Evolutionary conservation across 2,329 filamentous ascomycete species (phyloP).

Genomic region (Keithomyces neogunnii): DNA sequence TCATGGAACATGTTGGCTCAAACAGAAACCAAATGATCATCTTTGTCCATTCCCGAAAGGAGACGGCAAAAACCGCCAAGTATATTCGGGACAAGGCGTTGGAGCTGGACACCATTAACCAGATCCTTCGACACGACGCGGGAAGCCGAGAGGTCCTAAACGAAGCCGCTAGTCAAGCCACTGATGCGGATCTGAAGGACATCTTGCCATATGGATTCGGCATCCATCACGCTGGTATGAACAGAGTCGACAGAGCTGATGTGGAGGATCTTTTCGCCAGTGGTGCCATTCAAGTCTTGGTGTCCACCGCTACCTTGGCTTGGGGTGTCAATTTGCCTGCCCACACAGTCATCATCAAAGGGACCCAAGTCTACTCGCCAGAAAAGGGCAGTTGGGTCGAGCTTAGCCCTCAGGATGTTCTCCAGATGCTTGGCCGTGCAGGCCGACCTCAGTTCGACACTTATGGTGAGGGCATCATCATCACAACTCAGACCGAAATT

Average conservation of each 20-base stretch:
- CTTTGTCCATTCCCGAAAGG: slow-evolving; percentile 96
- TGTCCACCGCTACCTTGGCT: slow-evolving; percentile 94
- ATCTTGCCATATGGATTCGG: slow-evolving; percentile 93
- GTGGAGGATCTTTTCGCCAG: slow-evolving; percentile 92
- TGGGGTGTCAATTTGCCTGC: slow-evolving; percentile 99
- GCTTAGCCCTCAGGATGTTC: slow-evolving; percentile 89
- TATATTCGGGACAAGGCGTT: slow-evolving; percentile 95
- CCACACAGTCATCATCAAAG: slow-evolving; percentile 98
- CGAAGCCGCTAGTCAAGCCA: slow-evolving; percentile 73
- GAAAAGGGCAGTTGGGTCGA: slow-evolving; percentile 99
- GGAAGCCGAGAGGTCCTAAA: slow-evolving; percentile 82
- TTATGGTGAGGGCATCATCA: slow-evolving; percentile 97
- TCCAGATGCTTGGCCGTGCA: slow-evolving; percentile 97
- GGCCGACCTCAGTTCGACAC: slow-evolving; percentile 95
- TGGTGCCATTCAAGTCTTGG: slow-evolving; percentile 86
- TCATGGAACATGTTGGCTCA: slow-evolving; percentile 88
- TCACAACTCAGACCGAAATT: slow-evolving; percentile 89
- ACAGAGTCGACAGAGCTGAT: slow-evolving; percentile 83
- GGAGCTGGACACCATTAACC: slow-evolving; percentile 94
- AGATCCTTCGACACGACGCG: slow-evolving; percentile 88
- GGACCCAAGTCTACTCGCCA: slow-evolving; percentile 94
- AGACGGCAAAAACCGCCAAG: slow-evolving; percentile 93
- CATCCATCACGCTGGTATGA: slow-evolving; percentile 98
- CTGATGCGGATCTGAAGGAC: slow-evolving; percentile 85
- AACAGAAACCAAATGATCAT: slow-evolving; percentile 97